Evolutionary conservation across 2,329 filamentous ascomycete species (phyloP), one percentile per base, ranked within the genome.

Genomic region (Aspergillus transmontanensis): DNA sequence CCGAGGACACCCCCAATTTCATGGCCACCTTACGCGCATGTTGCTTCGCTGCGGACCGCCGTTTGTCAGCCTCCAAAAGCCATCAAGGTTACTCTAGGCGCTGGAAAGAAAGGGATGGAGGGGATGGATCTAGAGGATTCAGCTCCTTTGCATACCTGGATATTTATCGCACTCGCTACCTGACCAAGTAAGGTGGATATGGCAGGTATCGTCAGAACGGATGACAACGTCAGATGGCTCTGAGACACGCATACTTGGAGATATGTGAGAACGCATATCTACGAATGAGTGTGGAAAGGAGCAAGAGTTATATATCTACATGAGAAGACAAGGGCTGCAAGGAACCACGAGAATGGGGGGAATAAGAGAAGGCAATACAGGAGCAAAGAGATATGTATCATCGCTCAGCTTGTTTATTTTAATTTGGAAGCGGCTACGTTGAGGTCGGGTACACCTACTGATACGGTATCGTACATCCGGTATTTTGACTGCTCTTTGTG

Each of bases 1-100:
- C 84, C 50, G 79, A 66, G 19, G 76, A 74, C 50, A 75, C 69
- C 14, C 75, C 73, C 48, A 85, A 77, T 57, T 79, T 75, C 48
- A 74, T 73, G 48, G 81, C 81, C 36, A 83, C 81, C 55, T 75
- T 76, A 60, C 77, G 78, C 39, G 82, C 83, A 74, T 85, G 83
- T 66, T 80, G 76, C 68, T 84, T 85, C 46, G 83, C 83, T 84
- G 64, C 28, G 43, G 28, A 50, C 30, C 39, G 39, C 34, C 50
- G 46, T 51, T 11, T 43, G 50, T 64, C 54, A 59, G 51, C 56
- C 66, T 54, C 68, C 63, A 39, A 55, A 55, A 36, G 6, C 3
- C 32, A 41, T 55, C 21, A 34, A 39, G n/a, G 32, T 14, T 36
- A 36, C 19, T 28, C n/a, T 23, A 39, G 32, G 30, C 11, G 11